These are phyloP conservation scores for Tripidium arundinaceum DNA, from an alignment of 202 grass and related monocot species.

Conservation along the genomic window DNA sequence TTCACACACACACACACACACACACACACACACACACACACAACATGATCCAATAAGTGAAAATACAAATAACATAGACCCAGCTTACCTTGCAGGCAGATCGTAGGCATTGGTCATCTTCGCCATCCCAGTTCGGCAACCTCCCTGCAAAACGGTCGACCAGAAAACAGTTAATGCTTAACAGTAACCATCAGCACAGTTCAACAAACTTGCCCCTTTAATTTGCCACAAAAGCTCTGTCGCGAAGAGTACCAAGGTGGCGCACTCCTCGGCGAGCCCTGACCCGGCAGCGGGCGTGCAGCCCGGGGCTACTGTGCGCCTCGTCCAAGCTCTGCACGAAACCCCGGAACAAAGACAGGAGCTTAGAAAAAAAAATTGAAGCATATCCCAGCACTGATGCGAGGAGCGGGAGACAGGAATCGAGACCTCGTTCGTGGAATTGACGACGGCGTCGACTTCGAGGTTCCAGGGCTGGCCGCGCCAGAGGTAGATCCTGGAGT, in stretches of 20 bases:
- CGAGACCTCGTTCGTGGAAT: constrained; percentile 84
- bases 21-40: too few species aligned
- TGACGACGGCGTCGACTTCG: constrained; percentile 80
- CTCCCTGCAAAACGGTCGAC: constrained; percentile 44
- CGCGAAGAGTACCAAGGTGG: constrained; percentile 56
- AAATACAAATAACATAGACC: constrained; percentile 3
- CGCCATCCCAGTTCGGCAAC: constrained; percentile 80
- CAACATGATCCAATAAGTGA: background rate
- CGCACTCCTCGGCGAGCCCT: constrained; percentile 68
- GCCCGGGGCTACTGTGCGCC: constrained; percentile 66
- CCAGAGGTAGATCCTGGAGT: constrained; percentile 84
- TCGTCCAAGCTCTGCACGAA: constrained; percentile 77
- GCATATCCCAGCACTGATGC: background rate
- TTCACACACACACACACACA: background rate
- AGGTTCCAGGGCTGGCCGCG: constrained; percentile 76
- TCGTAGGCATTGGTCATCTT: constrained; percentile 89
- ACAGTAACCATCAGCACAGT: background rate
- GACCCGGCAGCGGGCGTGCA: constrained; percentile 67
- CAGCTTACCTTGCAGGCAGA: constrained; percentile 67
- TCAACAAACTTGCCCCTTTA: background rate
- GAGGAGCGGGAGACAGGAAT: background rate
- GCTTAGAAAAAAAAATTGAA: background rate
- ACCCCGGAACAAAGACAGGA: background rate
- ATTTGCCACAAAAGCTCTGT: background rate
- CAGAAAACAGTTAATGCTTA: background rate